These are phyloP conservation scores for Hypholoma sublateritium DNA, from an alignment of 768 basidiomycete genomes.

Conservation along the genomic window DNA sequence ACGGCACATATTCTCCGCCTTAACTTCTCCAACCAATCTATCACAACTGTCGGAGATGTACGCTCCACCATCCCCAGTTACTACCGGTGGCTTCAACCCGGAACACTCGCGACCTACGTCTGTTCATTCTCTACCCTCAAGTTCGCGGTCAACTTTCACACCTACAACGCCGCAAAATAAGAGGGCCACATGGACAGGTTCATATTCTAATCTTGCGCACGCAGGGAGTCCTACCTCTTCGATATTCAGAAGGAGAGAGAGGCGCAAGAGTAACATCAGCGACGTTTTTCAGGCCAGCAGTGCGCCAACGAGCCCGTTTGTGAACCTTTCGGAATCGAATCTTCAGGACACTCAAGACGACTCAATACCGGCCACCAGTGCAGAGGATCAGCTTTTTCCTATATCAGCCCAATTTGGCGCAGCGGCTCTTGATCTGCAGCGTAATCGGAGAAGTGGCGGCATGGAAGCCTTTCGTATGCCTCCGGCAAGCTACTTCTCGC, in stretches of 20 bases:
- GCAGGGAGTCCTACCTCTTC: conserved; percentile 47
- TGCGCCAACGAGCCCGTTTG: conserved; percentile 28
- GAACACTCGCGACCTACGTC: conserved; percentile 28
- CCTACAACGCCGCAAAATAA: conserved; percentile 38
- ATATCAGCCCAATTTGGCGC: conserved; percentile 49
- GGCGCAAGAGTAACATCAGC: conserved; percentile 55
- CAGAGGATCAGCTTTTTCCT: conserved; percentile 13
- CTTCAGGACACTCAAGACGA: conserved; percentile 20
- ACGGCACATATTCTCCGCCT: conserved; percentile 73
- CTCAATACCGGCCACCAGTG: conserved; percentile 25
- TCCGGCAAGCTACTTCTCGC: conserved; percentile 30
- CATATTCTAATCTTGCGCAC: conserved; percentile 51
- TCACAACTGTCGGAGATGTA: conserved; percentile 87
- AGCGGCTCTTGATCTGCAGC: conserved; percentile 60
- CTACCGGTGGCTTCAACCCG: conserved; percentile 28
- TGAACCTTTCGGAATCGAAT: conserved; percentile 14
- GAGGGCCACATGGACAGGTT: conserved; percentile 76
- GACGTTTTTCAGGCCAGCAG: conserved; percentile 40
- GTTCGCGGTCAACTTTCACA: conserved; percentile 27
- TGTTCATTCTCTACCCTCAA: conserved; percentile 43
- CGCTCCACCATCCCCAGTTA: conserved; percentile 69
- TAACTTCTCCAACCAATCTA: conserved; percentile 71
- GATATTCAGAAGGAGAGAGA: conserved; percentile 44
- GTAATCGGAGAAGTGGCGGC: conserved; percentile 49
- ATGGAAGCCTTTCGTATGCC: conserved; percentile 47